Conservation (phyloP, 192 early-diverging fungal species). For the Diversispora epigaea region DNA sequence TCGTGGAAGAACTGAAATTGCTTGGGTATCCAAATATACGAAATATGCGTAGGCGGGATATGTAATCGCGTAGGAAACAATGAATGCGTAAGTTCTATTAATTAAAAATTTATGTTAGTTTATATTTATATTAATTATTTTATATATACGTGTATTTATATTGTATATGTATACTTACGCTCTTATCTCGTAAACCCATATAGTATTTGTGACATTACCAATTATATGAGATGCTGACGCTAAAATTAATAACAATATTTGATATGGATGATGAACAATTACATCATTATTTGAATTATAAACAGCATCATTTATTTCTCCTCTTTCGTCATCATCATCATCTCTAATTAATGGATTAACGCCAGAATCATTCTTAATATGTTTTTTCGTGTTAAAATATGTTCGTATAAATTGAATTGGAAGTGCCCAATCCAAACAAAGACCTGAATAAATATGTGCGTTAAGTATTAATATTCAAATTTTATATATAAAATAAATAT, state of each 20-base stretch:
- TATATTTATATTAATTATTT: too few relatives aligned
- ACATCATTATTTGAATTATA: neutral
- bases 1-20: slow-evolving; percentile 19
- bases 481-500: too few relatives aligned
- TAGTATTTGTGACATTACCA: slow-evolving; percentile 42
- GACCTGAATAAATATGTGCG: neutral
- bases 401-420: slow-evolving; percentile 36
- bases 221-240: slow-evolving; percentile 40
- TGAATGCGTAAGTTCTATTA: slow-evolving; percentile 12
- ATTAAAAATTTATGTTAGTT: too few relatives aligned
- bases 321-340: neutral
- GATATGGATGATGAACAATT: slow-evolving; percentile 25
- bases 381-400: slow-evolving; percentile 34
- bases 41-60: slow-evolving; percentile 41
- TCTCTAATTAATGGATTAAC: too few relatives aligned
- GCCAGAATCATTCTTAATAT: slow-evolving; percentile 2
- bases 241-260: slow-evolving; percentile 35
- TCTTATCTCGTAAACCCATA: slow-evolving; percentile 25
- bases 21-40: slow-evolving; percentile 44
- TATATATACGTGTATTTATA: too few relatives aligned
- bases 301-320: neutral
- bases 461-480: too few relatives aligned
- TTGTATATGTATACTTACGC: too few relatives aligned
- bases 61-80: slow-evolving; percentile 33
- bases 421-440: slow-evolving; percentile 39